Base-by-base conservation (phyloP, 1,284 basidiomycete species). In the Stereum hirsutum region DNA sequence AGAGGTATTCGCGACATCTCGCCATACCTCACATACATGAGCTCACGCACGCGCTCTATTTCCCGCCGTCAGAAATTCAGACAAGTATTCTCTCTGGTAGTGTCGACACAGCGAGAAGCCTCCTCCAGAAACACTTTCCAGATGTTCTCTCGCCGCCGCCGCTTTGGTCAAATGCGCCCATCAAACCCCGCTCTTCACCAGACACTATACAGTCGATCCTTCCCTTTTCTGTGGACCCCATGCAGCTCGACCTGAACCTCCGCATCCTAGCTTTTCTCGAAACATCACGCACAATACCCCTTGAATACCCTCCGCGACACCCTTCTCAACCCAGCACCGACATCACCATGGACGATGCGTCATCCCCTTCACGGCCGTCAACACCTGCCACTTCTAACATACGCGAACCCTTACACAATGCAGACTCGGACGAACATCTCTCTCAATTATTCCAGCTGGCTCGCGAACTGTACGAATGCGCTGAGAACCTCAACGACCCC, bases 261-360 rank as follows among this genome's bases (percentile, higher is more conserved):
- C 85, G 84, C 51, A 85, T 93, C 28, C 78, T 86, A 36, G 75
- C 77, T 0, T 93, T 92, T 62, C 79, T 88, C 52, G 90, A 94
- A 59, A 72, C 81, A 6, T 81, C 86, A 49, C 79, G 90, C 26
- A 81, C 83, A 0, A 59, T 76, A 4, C 80, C 85, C 11, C 68
- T 88, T 3, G 61, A 63, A 4, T 75, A 73, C 52, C 6, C n/a
- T n/a, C 8, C 20, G 19, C 17, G 12, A 19, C 17, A 34, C 27
- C 6, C 11, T 12, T 41, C 56, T 63, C 30, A 52, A 11, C 34
- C 45, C 10, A 6, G 12, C 7, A 42, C 53, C 32, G 6, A 46
- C 15, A 34, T 46, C 14, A 38, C 47, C 4, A 47, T 48, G 20
- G 39, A 49, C 11, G 50, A 52, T 30, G 34, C 40, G 24, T 45